Evolutionary conservation across 306 rosid genomes (phyloP), one percentile per base, ranked within the genome.

Genomic region (Mucuna pruriens): DNA sequence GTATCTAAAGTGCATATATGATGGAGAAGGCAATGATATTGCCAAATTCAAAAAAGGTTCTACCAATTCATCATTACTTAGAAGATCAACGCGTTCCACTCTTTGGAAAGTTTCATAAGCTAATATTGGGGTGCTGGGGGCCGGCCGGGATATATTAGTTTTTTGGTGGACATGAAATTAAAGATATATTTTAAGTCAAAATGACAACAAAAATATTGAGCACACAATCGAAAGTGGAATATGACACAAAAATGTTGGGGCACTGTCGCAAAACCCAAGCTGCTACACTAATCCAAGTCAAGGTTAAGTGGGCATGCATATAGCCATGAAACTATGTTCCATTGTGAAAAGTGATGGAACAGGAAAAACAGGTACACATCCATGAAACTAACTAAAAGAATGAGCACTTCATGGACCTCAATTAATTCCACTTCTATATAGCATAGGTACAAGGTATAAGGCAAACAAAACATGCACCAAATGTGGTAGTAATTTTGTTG

Each of bases 201-300:
- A 55, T 78, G 64, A 77, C 29, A 57, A 78, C 40, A 74, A 72
- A 66, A 75, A 40, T 70, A 86, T 75, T 71, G 58, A 73, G 57
- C 62, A 84, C 85, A 84, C 58, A 71, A 75, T 45, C 54, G 61
- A 60, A 81, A 89, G 94, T 93, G 97, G 97, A 85, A 34, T 44
- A 55, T 89, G 94, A 88, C 89, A 85, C 72, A 29, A 74, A 19
- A 57, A 51, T 82, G 78, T 54, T 80, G 51, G 80, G 45, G 89
- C 26, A 38, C 72, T 9, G 52, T 55, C 88, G 64, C 77, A 76
- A 80, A 79, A 74, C 55, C 40, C 81, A 60, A 76, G 79, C 52
- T 72, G 82, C 60, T 79, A 78, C 88, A 75, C 87, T 70, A 73
- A 55, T 80, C 79, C 48, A 74, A 76, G 90, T 81, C 77, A 66